These are phyloP conservation scores for Quillaja saponaria DNA, from an alignment of 306 rosid genomes.

Conservation along the genomic window DNA sequence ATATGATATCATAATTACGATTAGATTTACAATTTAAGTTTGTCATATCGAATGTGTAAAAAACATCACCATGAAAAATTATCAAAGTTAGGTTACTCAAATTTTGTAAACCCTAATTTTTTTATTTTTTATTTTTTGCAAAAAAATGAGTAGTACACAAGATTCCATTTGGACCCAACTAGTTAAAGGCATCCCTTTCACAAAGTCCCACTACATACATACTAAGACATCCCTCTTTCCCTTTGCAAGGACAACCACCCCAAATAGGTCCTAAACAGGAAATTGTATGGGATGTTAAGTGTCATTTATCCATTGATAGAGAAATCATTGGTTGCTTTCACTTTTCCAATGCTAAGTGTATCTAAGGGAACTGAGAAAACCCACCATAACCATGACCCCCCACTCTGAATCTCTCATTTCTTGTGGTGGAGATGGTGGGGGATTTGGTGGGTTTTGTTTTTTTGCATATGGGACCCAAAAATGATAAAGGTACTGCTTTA, in stretches of 20 bases:
- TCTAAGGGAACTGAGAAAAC: slow-evolving; percentile 34
- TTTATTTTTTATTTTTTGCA: no score
- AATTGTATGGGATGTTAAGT: slow-evolving; percentile 29
- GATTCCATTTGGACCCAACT: not conserved
- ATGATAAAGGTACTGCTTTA: slow-evolving; percentile 32
- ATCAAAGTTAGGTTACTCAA: no score
- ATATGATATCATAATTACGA: no score
- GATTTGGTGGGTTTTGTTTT: slow-evolving; percentile 24
- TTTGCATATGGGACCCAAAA: slow-evolving; percentile 34
- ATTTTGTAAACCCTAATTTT: no score
- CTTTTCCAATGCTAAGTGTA: slow-evolving; percentile 47
- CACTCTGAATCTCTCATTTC: slow-evolving; percentile 11
- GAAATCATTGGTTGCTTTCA: slow-evolving; percentile 55
- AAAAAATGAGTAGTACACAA: not conserved
- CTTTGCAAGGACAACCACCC: not conserved
- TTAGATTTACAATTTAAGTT: no score
- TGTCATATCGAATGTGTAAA: no score
- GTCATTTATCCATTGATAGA: slow-evolving; percentile 56
- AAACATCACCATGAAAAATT: no score
- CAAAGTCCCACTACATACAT: not conserved
- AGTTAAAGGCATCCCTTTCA: slow-evolving; percentile 15
- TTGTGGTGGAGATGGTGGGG: slow-evolving; percentile 25
- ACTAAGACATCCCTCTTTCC: not conserved
- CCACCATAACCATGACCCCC: slow-evolving; percentile 6
- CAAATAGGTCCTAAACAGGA: slow-evolving; percentile 21